These are phyloP conservation scores for Pisolithus tinctorius DNA, from an alignment of 768 basidiomycete genomes.

Conservation along the genomic window DNA sequence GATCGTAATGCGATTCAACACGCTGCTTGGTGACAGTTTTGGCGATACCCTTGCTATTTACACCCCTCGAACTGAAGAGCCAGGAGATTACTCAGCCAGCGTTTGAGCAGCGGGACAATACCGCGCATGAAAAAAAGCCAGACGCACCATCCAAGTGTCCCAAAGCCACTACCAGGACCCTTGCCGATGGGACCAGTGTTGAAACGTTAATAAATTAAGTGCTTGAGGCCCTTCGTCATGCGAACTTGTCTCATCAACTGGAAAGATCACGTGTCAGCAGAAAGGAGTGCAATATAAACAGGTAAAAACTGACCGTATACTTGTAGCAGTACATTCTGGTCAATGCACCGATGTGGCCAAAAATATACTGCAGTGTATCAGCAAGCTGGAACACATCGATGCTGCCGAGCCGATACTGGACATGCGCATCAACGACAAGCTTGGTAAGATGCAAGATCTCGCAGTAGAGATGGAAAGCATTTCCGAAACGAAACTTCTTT, in stretches of 20 bases:
- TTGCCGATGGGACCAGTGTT: slow-evolving; percentile 99
- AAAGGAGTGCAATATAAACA: too few relatives aligned
- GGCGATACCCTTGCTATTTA: slow-evolving; percentile 91
- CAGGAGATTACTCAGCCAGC: slow-evolving; percentile 96
- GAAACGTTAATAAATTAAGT: slow-evolving; percentile 99
- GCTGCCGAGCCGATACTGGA: slow-evolving; percentile 98
- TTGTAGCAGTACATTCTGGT: too few relatives aligned
- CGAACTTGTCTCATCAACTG: too few relatives aligned
- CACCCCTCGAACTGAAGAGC: slow-evolving; percentile 98
- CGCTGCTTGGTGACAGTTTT: slow-evolving; percentile 99
- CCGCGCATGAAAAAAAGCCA: slow-evolving; percentile 99
- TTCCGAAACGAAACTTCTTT: slow-evolving; percentile 99
- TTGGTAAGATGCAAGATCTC: slow-evolving; percentile 97
- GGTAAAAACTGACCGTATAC: too few relatives aligned
- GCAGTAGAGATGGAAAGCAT: slow-evolving; percentile 96
- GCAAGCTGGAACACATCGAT: slow-evolving; percentile 99
- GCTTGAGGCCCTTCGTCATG: too few relatives aligned
- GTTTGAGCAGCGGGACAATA: slow-evolving; percentile 93
- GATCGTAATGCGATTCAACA: slow-evolving; percentile 97
- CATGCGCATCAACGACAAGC: slow-evolving; percentile 97
- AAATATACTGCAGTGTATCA: too few relatives aligned
- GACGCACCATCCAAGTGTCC: slow-evolving; percentile 99
- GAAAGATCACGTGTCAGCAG: too few relatives aligned
- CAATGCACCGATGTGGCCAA: too few relatives aligned
- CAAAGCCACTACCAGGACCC: slow-evolving; percentile 97